Evolutionary conservation across 1,284 basidiomycete species (phyloP).

Genomic region (Somion occarium): DNA sequence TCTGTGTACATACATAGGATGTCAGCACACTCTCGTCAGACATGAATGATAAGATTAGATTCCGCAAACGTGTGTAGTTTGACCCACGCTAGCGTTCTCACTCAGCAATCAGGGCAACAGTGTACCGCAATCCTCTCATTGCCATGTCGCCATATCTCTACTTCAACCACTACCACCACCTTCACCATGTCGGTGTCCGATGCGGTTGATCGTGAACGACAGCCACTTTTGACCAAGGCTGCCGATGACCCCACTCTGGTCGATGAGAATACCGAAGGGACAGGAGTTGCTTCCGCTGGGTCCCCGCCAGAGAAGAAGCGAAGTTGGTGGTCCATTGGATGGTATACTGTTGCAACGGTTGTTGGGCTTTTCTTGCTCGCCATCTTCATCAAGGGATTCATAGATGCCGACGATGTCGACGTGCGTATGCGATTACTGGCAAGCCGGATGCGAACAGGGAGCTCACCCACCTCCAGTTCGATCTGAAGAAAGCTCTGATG

Average conservation of each 20-base stretch:
- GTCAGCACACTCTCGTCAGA: too few species aligned
- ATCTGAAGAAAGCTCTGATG: slow-evolving; percentile 68
- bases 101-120: background rate
- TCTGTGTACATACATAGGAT: too few species aligned
- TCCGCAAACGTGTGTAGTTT: background rate
- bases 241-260: background rate
- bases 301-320: slow-evolving; percentile 18
- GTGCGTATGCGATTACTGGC: slow-evolving; percentile 33
- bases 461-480: too few species aligned
- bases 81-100: background rate
- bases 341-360: slow-evolving; percentile 31
- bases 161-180: background rate
- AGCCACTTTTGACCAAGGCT: slow-evolving; percentile 7
- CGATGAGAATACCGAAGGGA: background rate
- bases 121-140: background rate
- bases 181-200: background rate
- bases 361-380: slow-evolving; percentile 35
- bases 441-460: background rate
- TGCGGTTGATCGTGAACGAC: slow-evolving; percentile 11
- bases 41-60: slow-evolving; percentile 9
- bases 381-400: slow-evolving; percentile 63
- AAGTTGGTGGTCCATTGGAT: slow-evolving; percentile 25
- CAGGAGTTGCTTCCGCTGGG: background rate
- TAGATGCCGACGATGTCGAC: slow-evolving; percentile 62
- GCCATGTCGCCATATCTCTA: slow-evolving; percentile 1